A percentile compares a stretch with the other conserved stretches of the same genome.
phyloP scores from a whole-genome alignment of 306 rosid genomes.

The Prunus davidiana region DNA sequence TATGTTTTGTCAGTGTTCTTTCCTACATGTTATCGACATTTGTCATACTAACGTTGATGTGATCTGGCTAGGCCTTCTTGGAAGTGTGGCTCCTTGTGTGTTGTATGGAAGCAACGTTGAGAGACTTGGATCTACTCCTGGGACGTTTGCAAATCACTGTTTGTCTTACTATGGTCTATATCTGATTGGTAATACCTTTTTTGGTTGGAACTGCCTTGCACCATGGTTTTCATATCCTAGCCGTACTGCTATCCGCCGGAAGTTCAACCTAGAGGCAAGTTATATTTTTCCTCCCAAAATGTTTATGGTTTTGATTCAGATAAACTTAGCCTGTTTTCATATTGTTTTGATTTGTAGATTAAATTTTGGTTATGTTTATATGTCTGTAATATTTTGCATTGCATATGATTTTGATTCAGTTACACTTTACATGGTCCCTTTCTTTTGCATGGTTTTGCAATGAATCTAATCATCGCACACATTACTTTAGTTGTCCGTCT shows the following conservation, averaged over 20 bases:
- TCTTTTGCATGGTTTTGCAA: neutral
- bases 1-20: neutral
- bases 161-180: conserved; percentile 69
- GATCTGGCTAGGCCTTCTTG: conserved; percentile 71
- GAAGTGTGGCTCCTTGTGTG: conserved; percentile 94
- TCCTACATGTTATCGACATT: neutral
- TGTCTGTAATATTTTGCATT: neutral
- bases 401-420: neutral
- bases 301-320: neutral
- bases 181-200: conserved; percentile 63
- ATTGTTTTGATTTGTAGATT: neutral
- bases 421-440: neutral
- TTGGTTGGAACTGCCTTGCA: conserved; percentile 80
- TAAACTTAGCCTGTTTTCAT: neutral
- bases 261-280: conserved; percentile 92
- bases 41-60: neutral
- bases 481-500: too few relatives aligned
- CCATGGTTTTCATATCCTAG: conserved; percentile 75
- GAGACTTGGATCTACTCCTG: conserved; percentile 69
- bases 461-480: neutral
- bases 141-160: conserved; percentile 75
- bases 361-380: neutral
- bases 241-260: conserved; percentile 79
- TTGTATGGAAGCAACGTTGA: conserved; percentile 90
- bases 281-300: neutral